Percentiles rank a stretch among this genome's conserved stretches.
These are phyloP conservation scores for Acer campestre DNA, from an alignment of 345 rosid genomes.

Conservation along the genomic window DNA sequence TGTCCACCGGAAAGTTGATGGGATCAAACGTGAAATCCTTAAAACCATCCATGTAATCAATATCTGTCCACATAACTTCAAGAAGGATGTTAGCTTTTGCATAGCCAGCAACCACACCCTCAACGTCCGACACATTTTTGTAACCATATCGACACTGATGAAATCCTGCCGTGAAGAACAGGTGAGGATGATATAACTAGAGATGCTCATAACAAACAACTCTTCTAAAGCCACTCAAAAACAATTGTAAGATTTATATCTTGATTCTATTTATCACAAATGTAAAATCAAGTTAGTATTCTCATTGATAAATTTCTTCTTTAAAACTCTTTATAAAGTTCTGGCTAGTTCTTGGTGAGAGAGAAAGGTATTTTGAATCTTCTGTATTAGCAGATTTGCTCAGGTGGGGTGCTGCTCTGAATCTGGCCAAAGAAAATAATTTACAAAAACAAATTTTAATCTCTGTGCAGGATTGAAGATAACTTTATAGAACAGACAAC, in stretches of 20 bases:
- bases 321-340: background rate
- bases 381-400: background rate
- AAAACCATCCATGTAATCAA: conserved; percentile 54
- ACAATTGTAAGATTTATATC: background rate
- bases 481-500: too few relatives aligned
- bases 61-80: conserved; percentile 39
- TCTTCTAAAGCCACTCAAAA: background rate
- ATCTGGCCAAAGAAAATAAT: too few relatives aligned
- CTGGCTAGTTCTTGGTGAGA: too few relatives aligned
- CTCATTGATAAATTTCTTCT: too few relatives aligned
- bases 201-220: background rate
- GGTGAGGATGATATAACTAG: background rate
- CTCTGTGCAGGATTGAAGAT: too few relatives aligned
- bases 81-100: conserved; percentile 37
- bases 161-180: conserved; percentile 29
- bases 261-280: background rate
- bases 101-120: conserved; percentile 44
- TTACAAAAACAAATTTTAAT: too few relatives aligned
- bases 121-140: conserved; percentile 42
- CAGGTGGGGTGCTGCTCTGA: too few relatives aligned
- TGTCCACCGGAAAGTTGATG: conserved; percentile 34
- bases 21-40: conserved; percentile 59
- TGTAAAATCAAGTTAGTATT: too few relatives aligned
- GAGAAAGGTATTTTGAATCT: conserved; percentile 13
- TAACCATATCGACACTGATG: conserved; percentile 53